Evolutionary conservation across 352 stramenopile genomes (phyloP).

Genomic region (Pythium insidiosum): DNA sequence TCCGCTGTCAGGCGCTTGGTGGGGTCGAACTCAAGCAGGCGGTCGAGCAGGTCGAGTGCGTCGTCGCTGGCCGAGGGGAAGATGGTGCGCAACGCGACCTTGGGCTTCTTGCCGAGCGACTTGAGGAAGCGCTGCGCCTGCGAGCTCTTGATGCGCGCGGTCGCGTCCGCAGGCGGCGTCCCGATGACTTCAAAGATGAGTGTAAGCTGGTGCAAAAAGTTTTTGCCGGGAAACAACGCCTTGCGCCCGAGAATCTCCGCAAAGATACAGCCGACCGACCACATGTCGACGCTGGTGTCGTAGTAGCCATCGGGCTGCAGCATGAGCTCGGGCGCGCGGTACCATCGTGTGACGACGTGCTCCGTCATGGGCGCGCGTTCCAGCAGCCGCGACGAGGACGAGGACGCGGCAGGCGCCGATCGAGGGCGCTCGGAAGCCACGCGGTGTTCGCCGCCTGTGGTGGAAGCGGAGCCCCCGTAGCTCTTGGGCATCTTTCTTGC

Average conservation of each 20-base stretch:
- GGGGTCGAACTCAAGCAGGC: conserved; percentile 62
- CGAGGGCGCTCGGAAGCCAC: conserved; percentile 25
- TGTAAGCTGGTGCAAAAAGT: conserved; percentile 74
- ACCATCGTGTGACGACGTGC: conserved; percentile 88
- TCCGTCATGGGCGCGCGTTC: conserved; percentile 62
- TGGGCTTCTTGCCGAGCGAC: conserved; percentile 45
- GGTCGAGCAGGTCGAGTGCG: conserved; percentile 55
- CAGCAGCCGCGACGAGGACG: conserved; percentile 3
- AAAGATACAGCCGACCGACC: conserved; percentile 83
- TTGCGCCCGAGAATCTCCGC: conserved; percentile 72
- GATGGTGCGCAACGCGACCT: conserved; percentile 37
- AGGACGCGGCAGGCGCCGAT: conserved; percentile 28
- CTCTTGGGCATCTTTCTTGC: conserved; percentile 41
- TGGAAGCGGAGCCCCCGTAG: neutral
- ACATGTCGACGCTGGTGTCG: conserved; percentile 88
- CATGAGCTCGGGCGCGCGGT: conserved; percentile 88
- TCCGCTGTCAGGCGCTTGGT: conserved; percentile 38
- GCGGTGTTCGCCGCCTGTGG: neutral
- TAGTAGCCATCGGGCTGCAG: conserved; percentile 85
- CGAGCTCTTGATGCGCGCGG: conserved; percentile 53
- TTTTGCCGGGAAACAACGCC: conserved; percentile 67
- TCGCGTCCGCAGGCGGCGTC: conserved; percentile 33
- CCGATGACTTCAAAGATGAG: conserved; percentile 76
- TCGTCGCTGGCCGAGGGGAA: conserved; percentile 45
- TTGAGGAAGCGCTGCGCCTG: conserved; percentile 68